Conservation (phyloP, 768 basidiomycete genomes). For the Hygrocybe punicea region DNA sequence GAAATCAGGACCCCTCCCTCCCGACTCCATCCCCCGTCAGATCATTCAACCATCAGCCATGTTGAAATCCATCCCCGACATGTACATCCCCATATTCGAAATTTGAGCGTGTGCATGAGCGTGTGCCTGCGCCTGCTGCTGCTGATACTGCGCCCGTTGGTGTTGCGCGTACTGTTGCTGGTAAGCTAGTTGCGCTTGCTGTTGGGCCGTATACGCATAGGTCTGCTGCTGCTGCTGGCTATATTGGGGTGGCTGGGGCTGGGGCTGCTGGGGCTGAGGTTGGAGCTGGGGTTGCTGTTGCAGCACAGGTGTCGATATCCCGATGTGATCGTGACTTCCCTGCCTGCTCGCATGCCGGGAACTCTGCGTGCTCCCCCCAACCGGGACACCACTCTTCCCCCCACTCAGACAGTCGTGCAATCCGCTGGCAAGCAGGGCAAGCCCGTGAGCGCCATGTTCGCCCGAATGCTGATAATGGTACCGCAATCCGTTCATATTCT, state of each 20-base stretch:
- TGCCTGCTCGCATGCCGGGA: constrained; percentile 4
- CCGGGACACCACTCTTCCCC: constrained; percentile 1
- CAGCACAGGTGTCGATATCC: neutral
- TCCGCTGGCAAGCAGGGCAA: constrained; percentile 76
- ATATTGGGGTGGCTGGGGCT: constrained; percentile 17
- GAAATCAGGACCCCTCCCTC: neutral
- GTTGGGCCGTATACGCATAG: constrained; percentile 31
- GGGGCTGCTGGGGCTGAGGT: constrained; percentile 3
- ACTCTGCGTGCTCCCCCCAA: constrained; percentile 10
- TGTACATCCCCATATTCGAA: constrained; percentile 6
- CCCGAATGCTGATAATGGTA: constrained; percentile 98
- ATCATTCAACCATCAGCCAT: neutral
- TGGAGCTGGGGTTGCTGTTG: constrained; percentile 10
- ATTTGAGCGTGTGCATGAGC: neutral
- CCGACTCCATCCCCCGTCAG: neutral
- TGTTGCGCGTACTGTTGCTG: constrained; percentile 26
- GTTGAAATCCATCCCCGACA: neutral
- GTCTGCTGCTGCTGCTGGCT: constrained; percentile 23
- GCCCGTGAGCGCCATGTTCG: constrained; percentile 87
- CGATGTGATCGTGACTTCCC: constrained; percentile 1
- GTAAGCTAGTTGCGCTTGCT: constrained; percentile 19
- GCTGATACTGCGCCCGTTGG: constrained; percentile 18
- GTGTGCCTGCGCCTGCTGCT: constrained; percentile 18
- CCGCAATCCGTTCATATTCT: constrained; percentile 96
- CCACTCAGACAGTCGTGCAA: constrained; percentile 52